These are phyloP conservation scores for Suhomyces guaymorum DNA, from an alignment of 1,139 yeast species.

Conservation along the genomic window DNA sequence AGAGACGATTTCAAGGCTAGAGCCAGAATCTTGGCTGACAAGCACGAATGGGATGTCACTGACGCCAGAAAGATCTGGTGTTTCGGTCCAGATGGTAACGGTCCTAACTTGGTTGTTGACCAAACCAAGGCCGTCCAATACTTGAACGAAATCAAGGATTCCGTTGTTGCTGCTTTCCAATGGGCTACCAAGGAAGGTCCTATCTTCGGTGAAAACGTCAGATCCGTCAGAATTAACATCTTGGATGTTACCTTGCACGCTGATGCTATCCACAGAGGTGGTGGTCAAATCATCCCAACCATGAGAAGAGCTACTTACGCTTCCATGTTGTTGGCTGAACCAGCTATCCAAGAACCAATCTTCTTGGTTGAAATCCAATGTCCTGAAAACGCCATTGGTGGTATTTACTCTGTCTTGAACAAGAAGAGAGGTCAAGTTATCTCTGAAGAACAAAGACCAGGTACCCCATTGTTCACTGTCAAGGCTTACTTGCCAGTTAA, in stretches of 20 bases:
- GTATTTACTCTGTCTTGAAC: conserved; percentile 99
- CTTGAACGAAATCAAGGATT: conserved; percentile 98
- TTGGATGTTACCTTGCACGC: conserved; percentile 99
- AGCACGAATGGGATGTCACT: conserved; percentile 98
- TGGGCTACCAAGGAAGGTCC: conserved; percentile 99
- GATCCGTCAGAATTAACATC: conserved; percentile 96
- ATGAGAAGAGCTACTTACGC: conserved; percentile 99
- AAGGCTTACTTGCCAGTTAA: conserved; percentile 99
- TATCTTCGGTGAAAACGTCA: conserved; percentile 91
- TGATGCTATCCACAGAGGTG: conserved; percentile 99
- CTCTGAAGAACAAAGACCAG: conserved; percentile 99
- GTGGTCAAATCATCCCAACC: conserved; percentile 99
- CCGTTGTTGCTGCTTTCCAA: conserved; percentile 99
- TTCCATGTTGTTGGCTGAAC: conserved; percentile 96
- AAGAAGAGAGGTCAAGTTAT: conserved; percentile 99
- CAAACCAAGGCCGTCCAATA: conserved; percentile 99
- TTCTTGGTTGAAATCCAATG: conserved; percentile 99
- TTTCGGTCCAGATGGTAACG: conserved; percentile 99
- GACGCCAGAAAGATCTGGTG: conserved; percentile 99
- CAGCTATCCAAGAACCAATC: conserved; percentile 99
- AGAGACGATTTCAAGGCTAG: conserved; percentile 99
- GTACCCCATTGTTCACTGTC: conserved; percentile 98
- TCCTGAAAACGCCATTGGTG: conserved; percentile 99
- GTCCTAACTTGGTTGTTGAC: conserved; percentile 98
- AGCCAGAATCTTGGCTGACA: conserved; percentile 99